phyloP scores from a whole-genome alignment of 2,329 filamentous ascomycete species.

The Geosmithia putterillii region DNA sequence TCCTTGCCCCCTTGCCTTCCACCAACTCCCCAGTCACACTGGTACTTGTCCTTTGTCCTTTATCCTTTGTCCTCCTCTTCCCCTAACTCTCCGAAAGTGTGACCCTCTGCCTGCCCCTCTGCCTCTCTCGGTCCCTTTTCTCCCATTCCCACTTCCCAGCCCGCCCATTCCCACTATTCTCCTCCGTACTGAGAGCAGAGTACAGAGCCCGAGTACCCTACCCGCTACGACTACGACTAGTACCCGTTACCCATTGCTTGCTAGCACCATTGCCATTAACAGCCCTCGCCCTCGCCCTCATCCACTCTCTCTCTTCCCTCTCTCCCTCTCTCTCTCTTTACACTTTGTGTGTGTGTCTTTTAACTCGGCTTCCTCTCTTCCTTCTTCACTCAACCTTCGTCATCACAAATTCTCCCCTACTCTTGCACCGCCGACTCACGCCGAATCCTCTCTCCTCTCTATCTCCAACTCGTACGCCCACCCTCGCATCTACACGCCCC shows the following conservation, averaged over 20 bases:
- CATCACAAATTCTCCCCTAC: background rate
- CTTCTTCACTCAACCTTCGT: background rate
- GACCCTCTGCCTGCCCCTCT: background rate
- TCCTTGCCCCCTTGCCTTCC: background rate
- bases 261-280: background rate
- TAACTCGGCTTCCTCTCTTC: too few species aligned
- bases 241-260: background rate
- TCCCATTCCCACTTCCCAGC: background rate
- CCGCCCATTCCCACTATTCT: background rate
- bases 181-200: too few species aligned
- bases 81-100: too few species aligned
- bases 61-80: background rate
- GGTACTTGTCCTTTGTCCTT: background rate
- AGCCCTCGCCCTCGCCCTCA: constrained; percentile 7
- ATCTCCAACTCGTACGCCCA: background rate
- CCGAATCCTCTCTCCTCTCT: background rate
- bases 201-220: too few species aligned
- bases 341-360: background rate
- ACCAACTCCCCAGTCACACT: too few species aligned
- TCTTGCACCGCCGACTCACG: background rate
- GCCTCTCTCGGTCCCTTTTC: background rate
- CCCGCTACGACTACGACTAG: too few species aligned
- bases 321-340: constrained; percentile 2
- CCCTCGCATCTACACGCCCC: background rate
- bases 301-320: constrained; percentile 4